phyloP scores from a whole-genome alignment of 139 green algal genomes.

The Trebouxia sp. region DNA sequence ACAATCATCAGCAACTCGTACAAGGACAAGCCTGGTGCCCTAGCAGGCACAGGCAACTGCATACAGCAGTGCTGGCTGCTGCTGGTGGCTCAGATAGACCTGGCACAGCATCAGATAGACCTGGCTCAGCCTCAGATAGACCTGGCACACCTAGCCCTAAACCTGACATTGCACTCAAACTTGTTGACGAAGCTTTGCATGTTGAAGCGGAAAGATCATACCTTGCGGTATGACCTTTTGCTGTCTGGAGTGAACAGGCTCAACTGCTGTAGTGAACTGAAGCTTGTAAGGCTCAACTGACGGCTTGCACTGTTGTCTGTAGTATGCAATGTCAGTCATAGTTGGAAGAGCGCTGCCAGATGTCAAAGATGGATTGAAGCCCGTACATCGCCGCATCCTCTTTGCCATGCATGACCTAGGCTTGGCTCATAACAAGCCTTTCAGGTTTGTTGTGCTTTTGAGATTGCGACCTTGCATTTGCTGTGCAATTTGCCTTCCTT shows the following conservation, averaged over 20 bases:
- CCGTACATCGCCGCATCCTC: constrained; percentile 96
- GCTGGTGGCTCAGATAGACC: neutral
- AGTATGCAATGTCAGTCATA: constrained; percentile 98
- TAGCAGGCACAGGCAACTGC: neutral
- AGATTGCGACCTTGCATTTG: too few relatives aligned
- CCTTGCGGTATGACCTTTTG: constrained; percentile 42
- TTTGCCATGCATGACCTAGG: constrained; percentile 97
- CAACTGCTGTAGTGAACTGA: neutral
- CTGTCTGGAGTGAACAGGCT: neutral
- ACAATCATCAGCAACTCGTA: too few relatives aligned
- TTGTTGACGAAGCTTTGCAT: constrained; percentile 56
- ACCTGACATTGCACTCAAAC: neutral
- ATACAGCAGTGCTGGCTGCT: neutral
- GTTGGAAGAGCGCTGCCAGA: constrained; percentile 94
- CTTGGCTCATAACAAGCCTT: constrained; percentile 75
- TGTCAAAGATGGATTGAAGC: constrained; percentile 96
- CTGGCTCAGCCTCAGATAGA: neutral
- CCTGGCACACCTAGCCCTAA: neutral
- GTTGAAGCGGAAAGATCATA: constrained; percentile 61
- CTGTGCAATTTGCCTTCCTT: too few relatives aligned
- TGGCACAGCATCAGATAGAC: neutral
- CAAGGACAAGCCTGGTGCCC: too few relatives aligned
- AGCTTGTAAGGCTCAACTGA: neutral
- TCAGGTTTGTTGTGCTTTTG: constrained; percentile 39
- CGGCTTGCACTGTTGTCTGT: neutral